phyloP scores from a whole-genome alignment of 331 rosid species.

The Malus hybrid region DNA sequence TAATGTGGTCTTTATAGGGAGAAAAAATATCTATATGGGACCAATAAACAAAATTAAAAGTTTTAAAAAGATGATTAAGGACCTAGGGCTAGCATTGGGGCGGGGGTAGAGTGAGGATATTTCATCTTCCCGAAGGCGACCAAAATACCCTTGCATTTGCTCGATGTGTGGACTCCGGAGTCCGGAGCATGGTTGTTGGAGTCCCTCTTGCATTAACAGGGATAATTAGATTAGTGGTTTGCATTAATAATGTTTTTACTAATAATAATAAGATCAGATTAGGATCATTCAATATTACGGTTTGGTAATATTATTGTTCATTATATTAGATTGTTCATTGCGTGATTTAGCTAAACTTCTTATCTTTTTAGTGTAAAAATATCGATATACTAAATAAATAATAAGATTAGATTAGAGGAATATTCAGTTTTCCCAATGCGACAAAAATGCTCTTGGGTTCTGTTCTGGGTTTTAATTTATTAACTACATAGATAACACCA shows the following conservation, averaged over 20 bases:
- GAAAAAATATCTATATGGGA: too few relatives aligned
- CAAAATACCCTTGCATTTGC: slow-evolving; percentile 10
- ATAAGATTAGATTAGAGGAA: slow-evolving; percentile 18
- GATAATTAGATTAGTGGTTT: not conserved
- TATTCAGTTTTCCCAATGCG: slow-evolving; percentile 84
- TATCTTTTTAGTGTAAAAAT: too few relatives aligned
- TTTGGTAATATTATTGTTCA: too few relatives aligned
- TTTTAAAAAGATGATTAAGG: not conserved
- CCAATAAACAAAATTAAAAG: not conserved
- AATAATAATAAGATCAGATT: not conserved
- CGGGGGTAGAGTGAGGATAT: not conserved
- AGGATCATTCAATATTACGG: fast-evolving
- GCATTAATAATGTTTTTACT: too few relatives aligned
- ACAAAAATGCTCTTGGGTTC: slow-evolving; percentile 76
- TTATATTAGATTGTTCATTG: fast-evolving
- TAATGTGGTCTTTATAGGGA: too few relatives aligned
- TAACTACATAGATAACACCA: slow-evolving; percentile 13
- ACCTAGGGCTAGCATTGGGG: not conserved
- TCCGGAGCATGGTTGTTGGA: not conserved
- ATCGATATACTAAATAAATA: too few relatives aligned
- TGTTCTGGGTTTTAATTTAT: slow-evolving; percentile 22
- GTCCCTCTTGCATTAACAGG: not conserved
- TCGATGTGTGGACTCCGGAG: not conserved
- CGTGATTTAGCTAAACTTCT: fast-evolving
- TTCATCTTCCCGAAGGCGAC: not conserved